phyloP scores from a whole-genome alignment of 179 eudicot species.

The Gypsophila paniculata region DNA sequence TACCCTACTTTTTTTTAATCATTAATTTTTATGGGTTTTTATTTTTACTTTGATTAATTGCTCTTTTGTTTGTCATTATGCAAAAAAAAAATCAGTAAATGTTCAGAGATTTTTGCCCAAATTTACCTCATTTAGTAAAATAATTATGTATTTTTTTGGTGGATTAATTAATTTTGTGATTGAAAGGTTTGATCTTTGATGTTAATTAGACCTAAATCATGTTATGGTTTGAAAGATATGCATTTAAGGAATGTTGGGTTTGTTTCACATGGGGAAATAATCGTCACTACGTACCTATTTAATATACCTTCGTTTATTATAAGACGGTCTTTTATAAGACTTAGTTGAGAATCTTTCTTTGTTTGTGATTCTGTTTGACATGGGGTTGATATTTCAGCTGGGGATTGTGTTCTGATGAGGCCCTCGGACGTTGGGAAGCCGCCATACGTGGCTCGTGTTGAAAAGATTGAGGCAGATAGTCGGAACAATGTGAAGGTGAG shows the following conservation, averaged over 20 bases:
- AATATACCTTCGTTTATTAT: no score
- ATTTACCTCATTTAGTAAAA: not conserved
- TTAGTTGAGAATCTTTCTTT: not conserved
- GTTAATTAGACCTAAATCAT: not conserved
- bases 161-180: not conserved
- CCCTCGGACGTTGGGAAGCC: conserved; percentile 68
- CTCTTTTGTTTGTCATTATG: not conserved
- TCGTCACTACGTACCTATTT: not conserved
- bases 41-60: not conserved
- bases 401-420: conserved; percentile 77
- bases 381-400: conserved; percentile 37
- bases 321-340: no score
- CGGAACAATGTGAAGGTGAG: conserved; percentile 61
- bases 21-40: conserved; percentile 11
- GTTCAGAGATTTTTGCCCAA: not conserved
- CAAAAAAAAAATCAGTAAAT: conserved; percentile 2
- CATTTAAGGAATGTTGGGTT: conserved; percentile 6
- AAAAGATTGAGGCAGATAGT: conserved; percentile 57
- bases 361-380: not conserved
- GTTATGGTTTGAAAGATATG: not conserved
- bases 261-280: not conserved
- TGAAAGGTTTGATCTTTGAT: conserved; percentile 3
- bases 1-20: not conserved
- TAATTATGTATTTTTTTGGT: not conserved
- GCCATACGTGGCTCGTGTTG: conserved; percentile 70